A percentile compares a stretch with the other conserved stretches of the same genome.
phyloP scores from a whole-genome alignment of 805 yeast genomes.

The Hanseniaspora clermontiae region DNA sequence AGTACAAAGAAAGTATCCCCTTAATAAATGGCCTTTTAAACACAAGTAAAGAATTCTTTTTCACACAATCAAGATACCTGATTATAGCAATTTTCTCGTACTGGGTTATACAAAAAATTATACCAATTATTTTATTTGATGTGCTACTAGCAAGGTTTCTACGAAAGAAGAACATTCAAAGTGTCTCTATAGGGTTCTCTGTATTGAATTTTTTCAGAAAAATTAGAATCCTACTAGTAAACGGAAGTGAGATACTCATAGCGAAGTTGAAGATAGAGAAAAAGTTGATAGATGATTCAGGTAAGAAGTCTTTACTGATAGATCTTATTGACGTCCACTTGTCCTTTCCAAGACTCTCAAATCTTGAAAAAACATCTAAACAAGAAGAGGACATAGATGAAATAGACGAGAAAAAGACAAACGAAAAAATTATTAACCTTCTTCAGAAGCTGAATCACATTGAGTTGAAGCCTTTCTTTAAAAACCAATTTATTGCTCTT shows the following conservation, averaged over 20 bases:
- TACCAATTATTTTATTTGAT: constrained; percentile 1
- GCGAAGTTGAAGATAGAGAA: constrained; percentile 7
- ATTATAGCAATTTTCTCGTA: neutral
- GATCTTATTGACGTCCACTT: constrained; percentile 3
- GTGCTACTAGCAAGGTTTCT: neutral
- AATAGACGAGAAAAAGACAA: neutral
- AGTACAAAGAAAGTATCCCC: neutral
- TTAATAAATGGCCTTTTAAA: neutral
- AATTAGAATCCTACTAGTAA: neutral
- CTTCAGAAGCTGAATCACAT: neutral
- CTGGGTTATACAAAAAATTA: constrained; percentile 1
- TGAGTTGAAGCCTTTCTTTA: neutral
- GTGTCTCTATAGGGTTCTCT: neutral
- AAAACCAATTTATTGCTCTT: neutral
- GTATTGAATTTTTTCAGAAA: neutral
- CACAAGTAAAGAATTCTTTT: neutral
- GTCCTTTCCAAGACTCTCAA: neutral
- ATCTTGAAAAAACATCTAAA: neutral
- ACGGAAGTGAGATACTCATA: neutral
- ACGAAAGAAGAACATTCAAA: neutral
- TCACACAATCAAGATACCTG: neutral
- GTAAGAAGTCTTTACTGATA: neutral
- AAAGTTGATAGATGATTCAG: constrained; percentile 9
- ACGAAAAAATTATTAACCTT: neutral
- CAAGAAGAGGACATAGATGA: neutral